Conservation (phyloP, 345 rosid species). For the Abelmoschus esculentus region DNA sequence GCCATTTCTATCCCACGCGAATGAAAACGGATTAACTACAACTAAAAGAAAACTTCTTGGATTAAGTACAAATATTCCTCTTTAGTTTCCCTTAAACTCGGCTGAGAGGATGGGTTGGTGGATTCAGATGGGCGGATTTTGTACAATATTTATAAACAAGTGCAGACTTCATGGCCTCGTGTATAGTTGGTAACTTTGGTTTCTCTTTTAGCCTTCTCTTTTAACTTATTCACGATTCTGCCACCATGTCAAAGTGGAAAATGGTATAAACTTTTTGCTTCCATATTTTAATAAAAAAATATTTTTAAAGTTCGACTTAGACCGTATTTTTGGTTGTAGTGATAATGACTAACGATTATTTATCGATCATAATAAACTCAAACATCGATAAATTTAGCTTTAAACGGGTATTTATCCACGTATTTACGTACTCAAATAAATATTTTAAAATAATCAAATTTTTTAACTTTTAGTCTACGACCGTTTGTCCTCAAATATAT, state of each 20-base stretch:
- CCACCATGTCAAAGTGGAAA: not conserved
- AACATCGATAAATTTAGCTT: no score
- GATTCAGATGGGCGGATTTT: not conserved
- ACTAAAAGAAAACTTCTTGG: not conserved
- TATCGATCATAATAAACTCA: no score
- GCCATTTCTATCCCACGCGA: constrained; percentile 40
- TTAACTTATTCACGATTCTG: constrained; percentile 4
- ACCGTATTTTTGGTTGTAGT: no score
- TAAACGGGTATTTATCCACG: no score
- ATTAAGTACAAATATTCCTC: not conserved
- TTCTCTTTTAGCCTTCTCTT: not conserved
- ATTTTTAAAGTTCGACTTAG: no score
- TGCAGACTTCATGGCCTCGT: constrained; percentile 10
- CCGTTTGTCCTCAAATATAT: no score
- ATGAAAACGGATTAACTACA: not conserved
- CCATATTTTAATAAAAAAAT: not conserved
- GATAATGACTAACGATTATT: no score
- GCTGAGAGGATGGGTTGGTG: constrained; percentile 4
- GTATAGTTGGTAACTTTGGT: not conserved
- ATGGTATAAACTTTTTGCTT: not conserved
- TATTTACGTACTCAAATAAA: no score
- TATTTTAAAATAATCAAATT: no score
- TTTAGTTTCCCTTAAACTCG: not conserved
- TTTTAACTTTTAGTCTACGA: no score
- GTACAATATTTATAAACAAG: constrained; percentile 16